Base-by-base conservation (phyloP, 1,139 yeast species). In the Suhomyces choctaworum region DNA sequence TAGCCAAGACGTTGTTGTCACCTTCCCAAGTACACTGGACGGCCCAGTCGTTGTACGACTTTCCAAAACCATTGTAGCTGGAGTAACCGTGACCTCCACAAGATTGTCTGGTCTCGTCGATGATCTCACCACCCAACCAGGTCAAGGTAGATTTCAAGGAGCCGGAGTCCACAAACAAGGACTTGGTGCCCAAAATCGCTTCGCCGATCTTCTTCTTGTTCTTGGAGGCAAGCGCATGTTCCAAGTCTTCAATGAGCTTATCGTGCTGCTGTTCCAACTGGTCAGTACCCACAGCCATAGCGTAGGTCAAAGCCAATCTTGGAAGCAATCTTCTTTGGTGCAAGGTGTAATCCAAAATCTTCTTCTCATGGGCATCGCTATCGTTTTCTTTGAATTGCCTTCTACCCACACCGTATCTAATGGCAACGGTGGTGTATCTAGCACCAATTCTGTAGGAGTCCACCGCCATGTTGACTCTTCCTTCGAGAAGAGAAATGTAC, bases 1-100 rank as follows among this genome's bases (percentile, higher is more conserved):
- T 78, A 7, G 89, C 87, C 50, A 89, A 71, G 33, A 89, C 82
- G 54, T 82, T 88, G 69, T 89, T 89, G 62, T 89, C 97, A 62
- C 97, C 97, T 68, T 89, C 97, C 97, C 97, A 89, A 16, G 96
- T 89, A 64, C 95, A 87, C 66, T 89, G 96, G 31, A 89, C 97
- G 22, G 86, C 95, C 89, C 96, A 90, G 60, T 89, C 97, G 44
- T 78, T 76, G 62, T 78, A 86, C 21, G 90, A 92, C 57, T 84
- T 87, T 37, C 95, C 96, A 56, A 89, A 86, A 3, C 92, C 96
- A 48, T 86, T 79, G 66, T 89, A 89, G 13, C 90, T 78, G 16
- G 95, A 86, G 64, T 89, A 89, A 29, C 97, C 97, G 56, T 88
- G 96, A 33, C 97, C 97, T 63, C 97, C 97, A 66, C 96, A 89